Conservation (phyloP, 2,329 filamentous ascomycete species). For the Verticillium zaregamsianum region DNA sequence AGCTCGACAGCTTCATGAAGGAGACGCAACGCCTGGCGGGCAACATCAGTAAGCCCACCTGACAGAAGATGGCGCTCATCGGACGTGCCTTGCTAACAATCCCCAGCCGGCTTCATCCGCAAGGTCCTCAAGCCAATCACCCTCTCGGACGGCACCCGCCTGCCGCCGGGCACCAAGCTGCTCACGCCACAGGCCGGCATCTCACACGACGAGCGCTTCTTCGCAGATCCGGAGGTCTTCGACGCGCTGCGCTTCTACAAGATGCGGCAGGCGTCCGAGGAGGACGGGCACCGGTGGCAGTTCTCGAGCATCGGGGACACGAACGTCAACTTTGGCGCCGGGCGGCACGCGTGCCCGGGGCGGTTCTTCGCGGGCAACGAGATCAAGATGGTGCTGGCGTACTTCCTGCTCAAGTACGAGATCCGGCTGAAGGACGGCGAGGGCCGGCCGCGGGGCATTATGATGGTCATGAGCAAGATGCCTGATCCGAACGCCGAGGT, state of each 20-base stretch:
- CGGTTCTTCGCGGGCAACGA: conserved; percentile 43
- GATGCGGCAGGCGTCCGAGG: conserved; percentile 31
- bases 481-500: conserved; percentile 34
- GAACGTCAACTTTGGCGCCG: conserved; percentile 43
- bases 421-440: conserved; percentile 33
- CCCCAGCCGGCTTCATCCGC: conserved; percentile 38
- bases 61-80: neutral
- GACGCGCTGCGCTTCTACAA: conserved; percentile 47
- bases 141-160: conserved; percentile 38
- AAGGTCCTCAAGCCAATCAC: conserved; percentile 40
- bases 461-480: conserved; percentile 35
- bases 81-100: conserved; percentile 11
- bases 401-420: conserved; percentile 38
- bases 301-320: conserved; percentile 37
- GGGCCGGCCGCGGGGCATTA: conserved; percentile 31
- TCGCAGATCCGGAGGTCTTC: conserved; percentile 35
- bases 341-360: conserved; percentile 43
- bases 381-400: conserved; percentile 39
- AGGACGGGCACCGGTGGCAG: conserved; percentile 30
- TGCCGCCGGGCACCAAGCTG: conserved; percentile 38
- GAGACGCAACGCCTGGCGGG: conserved; percentile 35
- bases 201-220: conserved; percentile 35
- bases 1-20: conserved; percentile 46
- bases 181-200: conserved; percentile 36
- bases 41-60: conserved; percentile 35